These are phyloP conservation scores for Raffaelea arxii DNA, from an alignment of 2,329 filamentous ascomycete species.

Conservation along the genomic window DNA sequence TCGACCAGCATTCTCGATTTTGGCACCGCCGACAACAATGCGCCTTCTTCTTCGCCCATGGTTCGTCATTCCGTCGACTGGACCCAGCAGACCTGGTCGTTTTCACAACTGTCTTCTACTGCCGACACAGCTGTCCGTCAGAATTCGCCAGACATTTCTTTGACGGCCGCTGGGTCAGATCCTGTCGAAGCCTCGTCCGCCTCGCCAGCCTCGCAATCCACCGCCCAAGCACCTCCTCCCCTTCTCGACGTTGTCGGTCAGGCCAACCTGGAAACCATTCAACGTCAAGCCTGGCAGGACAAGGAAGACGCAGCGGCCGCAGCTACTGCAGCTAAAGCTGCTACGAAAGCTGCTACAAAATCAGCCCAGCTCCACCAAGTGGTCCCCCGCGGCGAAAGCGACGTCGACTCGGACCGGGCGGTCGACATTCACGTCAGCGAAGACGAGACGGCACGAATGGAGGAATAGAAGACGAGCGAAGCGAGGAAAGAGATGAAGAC, in stretches of 20 bases:
- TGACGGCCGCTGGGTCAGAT: too few species aligned
- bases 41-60: too few species aligned
- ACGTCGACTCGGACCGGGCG: slow-evolving; percentile 32
- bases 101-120: slow-evolving; percentile 15
- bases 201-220: too few species aligned
- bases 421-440: slow-evolving; percentile 40
- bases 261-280: slow-evolving; percentile 6
- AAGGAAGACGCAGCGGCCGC: slow-evolving; percentile 25
- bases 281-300: slow-evolving; percentile 13
- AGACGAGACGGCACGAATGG: slow-evolving; percentile 17
- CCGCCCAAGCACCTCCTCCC: too few species aligned
- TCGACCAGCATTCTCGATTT: slow-evolving; percentile 9
- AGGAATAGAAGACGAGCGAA: not conserved
- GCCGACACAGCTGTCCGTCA: too few species aligned
- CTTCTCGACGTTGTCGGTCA: too few species aligned
- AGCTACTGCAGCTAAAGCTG: slow-evolving; percentile 23
- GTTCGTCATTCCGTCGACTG: slow-evolving; percentile 35
- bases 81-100: slow-evolving; percentile 32
- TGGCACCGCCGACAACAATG: slow-evolving; percentile 7
- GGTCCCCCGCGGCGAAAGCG: slow-evolving; percentile 21
- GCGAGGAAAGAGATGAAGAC: too few species aligned
- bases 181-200: slow-evolving; percentile 4
- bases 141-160: too few species aligned
- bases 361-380: slow-evolving; percentile 32
- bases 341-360: too few species aligned